phyloP scores from a whole-genome alignment of 257 asterid species.

The Linderniella brevidens region DNA sequence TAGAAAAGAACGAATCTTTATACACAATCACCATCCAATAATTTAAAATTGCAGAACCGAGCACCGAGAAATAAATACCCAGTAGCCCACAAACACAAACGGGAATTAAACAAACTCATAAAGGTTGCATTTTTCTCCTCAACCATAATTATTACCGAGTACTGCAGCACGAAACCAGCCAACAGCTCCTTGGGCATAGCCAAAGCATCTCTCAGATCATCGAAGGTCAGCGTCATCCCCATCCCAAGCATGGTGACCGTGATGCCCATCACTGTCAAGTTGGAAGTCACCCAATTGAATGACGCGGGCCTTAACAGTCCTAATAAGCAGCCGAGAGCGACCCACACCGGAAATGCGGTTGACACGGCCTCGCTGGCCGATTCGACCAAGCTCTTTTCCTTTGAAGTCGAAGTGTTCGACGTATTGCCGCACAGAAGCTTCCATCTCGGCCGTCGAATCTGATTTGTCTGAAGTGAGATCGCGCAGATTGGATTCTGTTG shows the following conservation, averaged over 20 bases:
- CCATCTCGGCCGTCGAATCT: slow-evolving; percentile 8
- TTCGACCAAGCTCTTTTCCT: slow-evolving; percentile 39
- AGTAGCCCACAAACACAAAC: background rate
- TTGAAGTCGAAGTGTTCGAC: slow-evolving; percentile 21
- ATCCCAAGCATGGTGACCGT: slow-evolving; percentile 88
- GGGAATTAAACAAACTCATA: background rate
- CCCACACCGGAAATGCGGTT: slow-evolving; percentile 77
- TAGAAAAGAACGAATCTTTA: no score
- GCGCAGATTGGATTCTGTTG: slow-evolving; percentile 11
- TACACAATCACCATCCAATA: no score
- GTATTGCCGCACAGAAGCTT: slow-evolving; percentile 30
- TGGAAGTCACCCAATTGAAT: slow-evolving; percentile 64
- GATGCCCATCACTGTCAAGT: slow-evolving; percentile 73
- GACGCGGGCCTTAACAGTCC: slow-evolving; percentile 50
- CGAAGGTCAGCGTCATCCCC: slow-evolving; percentile 88
- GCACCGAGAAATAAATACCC: no score
- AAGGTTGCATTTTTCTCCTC: background rate
- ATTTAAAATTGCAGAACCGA: no score
- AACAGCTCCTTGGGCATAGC: slow-evolving; percentile 79
- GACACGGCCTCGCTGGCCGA: slow-evolving; percentile 45
- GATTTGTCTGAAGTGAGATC: background rate
- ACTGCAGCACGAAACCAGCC: slow-evolving; percentile 59
- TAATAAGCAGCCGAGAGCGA: slow-evolving; percentile 68
- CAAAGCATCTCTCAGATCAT: slow-evolving; percentile 72
- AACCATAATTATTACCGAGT: slow-evolving; percentile 27